phyloP scores from a whole-genome alignment of 139 green algal genomes.

The Micractinium conductrix region DNA sequence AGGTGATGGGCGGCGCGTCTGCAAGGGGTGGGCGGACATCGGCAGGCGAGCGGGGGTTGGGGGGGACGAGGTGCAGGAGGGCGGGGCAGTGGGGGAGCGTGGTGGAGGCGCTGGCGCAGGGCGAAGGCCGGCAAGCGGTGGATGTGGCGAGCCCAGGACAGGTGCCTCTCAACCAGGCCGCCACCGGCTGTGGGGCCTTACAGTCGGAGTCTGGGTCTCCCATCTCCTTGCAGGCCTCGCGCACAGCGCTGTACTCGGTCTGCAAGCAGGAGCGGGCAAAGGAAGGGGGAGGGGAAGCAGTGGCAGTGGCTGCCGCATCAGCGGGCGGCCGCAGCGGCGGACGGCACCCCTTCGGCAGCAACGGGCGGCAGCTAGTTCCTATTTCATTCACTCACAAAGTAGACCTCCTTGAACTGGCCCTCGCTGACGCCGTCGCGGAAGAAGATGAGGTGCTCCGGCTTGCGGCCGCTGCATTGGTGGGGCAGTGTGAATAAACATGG shows the following conservation, averaged over 20 bases:
- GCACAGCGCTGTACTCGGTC: conserved; percentile 35
- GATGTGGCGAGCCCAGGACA: no score
- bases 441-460: conserved; percentile 59
- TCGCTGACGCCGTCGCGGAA: conserved; percentile 79
- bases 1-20: conserved; percentile 80
- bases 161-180: no score
- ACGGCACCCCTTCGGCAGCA: no score
- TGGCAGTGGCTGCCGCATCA: neutral
- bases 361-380: no score
- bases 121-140: no score
- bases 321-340: no score
- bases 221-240: conserved; percentile 59
- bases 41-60: neutral
- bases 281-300: neutral
- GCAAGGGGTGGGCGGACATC: neutral
- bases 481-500: no score
- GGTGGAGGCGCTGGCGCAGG: no score
- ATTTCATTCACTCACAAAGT: conserved; percentile 18
- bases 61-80: no score
- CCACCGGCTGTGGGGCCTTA: no score
- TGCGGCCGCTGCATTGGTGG: no score
- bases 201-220: conserved; percentile 50
- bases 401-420: conserved; percentile 85
- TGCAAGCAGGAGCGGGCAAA: neutral
- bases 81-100: no score